phyloP scores from a whole-genome alignment of 2,329 filamentous ascomycete genomes.

The Furcasterigmium sp. region DNA sequence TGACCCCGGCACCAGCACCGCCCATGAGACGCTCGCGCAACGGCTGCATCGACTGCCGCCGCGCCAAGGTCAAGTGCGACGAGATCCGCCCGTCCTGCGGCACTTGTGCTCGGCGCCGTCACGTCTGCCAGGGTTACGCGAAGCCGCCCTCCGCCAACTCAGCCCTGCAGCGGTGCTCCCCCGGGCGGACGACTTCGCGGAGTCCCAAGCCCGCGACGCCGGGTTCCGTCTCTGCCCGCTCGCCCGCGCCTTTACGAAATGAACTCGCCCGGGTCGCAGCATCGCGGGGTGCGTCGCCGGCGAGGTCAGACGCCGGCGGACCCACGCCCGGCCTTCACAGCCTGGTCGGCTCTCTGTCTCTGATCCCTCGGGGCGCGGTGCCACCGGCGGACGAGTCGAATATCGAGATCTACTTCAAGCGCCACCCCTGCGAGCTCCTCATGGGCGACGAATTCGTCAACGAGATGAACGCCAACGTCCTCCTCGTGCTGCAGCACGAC shows the following conservation, averaged over 20 bases:
- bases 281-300: not conserved
- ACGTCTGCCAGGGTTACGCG: conserved; percentile 22
- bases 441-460: conserved; percentile 22
- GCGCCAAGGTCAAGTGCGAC: conserved; percentile 24
- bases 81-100: conserved; percentile 22
- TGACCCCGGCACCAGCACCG: conserved; percentile 5
- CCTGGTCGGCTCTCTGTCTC: conserved; percentile 7
- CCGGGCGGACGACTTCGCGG: not conserved
- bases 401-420: conserved; percentile 22
- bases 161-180: not conserved
- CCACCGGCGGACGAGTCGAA: conserved; percentile 17
- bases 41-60: conserved; percentile 26
- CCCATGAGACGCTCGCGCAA: conserved; percentile 18
- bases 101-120: conserved; percentile 22
- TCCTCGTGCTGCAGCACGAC: conserved; percentile 21
- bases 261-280: not conserved
- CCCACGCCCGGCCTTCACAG: not conserved
- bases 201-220: not conserved
- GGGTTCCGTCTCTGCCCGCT: not conserved
- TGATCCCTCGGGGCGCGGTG: conserved; percentile 19
- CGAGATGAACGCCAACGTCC: conserved; percentile 24
- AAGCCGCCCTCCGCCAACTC: conserved; percentile 5
- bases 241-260: too few relatives aligned
- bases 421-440: conserved; percentile 21
- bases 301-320: not conserved